A percentile compares a stretch with the other conserved stretches of the same genome.
Evolutionary conservation across 2,329 filamentous ascomycete genomes (phyloP).

Genomic region (Calonectria fujianensis): DNA sequence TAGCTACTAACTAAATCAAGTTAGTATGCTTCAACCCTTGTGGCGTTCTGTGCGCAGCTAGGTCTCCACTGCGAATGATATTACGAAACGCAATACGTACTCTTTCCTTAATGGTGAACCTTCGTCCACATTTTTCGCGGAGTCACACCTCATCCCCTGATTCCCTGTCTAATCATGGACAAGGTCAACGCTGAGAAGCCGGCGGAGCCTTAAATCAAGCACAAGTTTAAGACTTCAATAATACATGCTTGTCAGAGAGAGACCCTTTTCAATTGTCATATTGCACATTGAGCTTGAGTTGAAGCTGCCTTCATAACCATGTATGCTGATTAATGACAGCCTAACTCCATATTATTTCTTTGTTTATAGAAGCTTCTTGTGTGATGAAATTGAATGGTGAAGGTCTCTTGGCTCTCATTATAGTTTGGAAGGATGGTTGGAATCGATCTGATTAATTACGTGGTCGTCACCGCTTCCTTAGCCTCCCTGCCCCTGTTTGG

Average conservation of each 20-base stretch:
- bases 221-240: background rate
- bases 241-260: background rate
- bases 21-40: background rate
- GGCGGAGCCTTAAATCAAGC: background rate
- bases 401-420: background rate
- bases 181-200: background rate
- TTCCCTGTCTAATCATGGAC: background rate
- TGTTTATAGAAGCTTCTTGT: background rate
- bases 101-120: background rate
- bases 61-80: background rate
- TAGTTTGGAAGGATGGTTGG: background rate
- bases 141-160: constrained; percentile 1
- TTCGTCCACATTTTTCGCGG: background rate
- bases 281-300: background rate
- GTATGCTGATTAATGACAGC: background rate
- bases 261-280: background rate
- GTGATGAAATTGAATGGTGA: background rate
- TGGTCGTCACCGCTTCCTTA: background rate
- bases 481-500: background rate
- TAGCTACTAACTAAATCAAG: background rate
- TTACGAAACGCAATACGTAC: background rate
- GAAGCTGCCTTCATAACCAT: background rate
- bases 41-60: background rate
- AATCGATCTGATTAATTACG: background rate
- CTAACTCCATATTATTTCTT: background rate